Percentiles rank a stretch among this genome's conserved stretches.
These are phyloP conservation scores for Pisolithus orientalis DNA, from an alignment of 768 basidiomycete genomes.

Conservation along the genomic window DNA sequence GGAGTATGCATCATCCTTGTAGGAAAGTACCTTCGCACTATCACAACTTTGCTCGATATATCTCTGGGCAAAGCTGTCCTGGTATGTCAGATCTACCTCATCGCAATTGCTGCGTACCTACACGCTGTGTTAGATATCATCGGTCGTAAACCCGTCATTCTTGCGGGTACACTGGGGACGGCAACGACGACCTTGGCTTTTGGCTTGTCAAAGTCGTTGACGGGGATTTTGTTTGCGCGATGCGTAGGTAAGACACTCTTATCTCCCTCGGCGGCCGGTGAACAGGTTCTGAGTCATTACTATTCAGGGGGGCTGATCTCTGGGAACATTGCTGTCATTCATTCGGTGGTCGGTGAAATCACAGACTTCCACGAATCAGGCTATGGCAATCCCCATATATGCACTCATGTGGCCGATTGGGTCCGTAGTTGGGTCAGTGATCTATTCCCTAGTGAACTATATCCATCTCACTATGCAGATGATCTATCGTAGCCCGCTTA, in stretches of 20 bases:
- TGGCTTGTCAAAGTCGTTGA: constrained; percentile 49
- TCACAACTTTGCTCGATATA: constrained; percentile 55
- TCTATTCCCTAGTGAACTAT: constrained; percentile 4
- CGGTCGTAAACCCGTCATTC: constrained; percentile 57
- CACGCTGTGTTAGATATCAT: constrained; percentile 37
- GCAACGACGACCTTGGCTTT: constrained; percentile 45
- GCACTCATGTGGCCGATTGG: constrained; percentile 54
- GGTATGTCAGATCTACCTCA: constrained; percentile 28
- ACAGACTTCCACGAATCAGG: constrained; percentile 59
- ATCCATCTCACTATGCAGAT: background rate
- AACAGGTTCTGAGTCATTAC: background rate
- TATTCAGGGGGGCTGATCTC: constrained; percentile 52
- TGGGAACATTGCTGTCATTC: constrained; percentile 57
- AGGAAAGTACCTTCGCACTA: constrained; percentile 62
- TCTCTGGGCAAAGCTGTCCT: constrained; percentile 56
- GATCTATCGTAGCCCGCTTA: constrained; percentile 35
- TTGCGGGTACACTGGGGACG: constrained; percentile 45
- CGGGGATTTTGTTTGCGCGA: constrained; percentile 43
- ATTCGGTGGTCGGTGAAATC: constrained; percentile 55
- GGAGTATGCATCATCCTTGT: background rate
- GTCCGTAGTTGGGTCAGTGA: constrained; percentile 44
- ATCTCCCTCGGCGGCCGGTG: background rate
- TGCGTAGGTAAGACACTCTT: constrained; percentile 38
- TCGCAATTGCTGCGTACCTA: background rate
- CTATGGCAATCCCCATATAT: constrained; percentile 51